phyloP scores from a whole-genome alignment of 2,329 filamentous ascomycete genomes.

The Atkinsonella hypoxylon region DNA sequence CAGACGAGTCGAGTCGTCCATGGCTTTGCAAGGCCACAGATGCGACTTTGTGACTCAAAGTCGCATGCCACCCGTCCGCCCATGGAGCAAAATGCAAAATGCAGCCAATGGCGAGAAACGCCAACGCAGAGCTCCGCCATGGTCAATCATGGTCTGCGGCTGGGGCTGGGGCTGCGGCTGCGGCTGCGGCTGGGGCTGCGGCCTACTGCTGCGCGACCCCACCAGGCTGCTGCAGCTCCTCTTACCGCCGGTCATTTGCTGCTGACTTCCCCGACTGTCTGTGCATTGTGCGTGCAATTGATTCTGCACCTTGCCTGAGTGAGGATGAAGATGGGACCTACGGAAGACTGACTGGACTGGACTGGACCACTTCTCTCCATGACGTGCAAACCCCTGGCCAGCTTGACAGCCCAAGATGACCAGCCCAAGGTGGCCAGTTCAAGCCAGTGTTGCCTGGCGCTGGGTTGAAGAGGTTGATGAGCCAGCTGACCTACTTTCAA shows the following conservation, averaged over 20 bases:
- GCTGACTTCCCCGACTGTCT: background rate
- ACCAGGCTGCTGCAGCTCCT: background rate
- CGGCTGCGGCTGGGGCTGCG: background rate
- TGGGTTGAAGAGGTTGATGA: background rate
- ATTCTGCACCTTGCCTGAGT: background rate
- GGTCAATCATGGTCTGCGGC: background rate
- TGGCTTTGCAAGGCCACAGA: too few species aligned
- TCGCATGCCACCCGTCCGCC: background rate
- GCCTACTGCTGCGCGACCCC: background rate
- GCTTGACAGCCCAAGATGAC: too few species aligned
- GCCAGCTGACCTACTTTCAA: background rate
- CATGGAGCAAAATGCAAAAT: too few species aligned
- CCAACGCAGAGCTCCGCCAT: constrained; percentile 3
- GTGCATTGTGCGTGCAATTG: background rate
- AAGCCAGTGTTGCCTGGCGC: background rate
- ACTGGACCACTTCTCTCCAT: background rate
- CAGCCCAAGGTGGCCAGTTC: too few species aligned
- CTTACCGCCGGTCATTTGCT: background rate
- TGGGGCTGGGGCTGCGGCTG: background rate
- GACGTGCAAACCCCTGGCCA: too few species aligned
- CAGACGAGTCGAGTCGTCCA: too few species aligned
- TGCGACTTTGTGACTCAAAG: background rate
- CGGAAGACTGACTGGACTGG: too few species aligned
- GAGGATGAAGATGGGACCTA: too few species aligned
- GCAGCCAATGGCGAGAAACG: background rate